These are phyloP conservation scores for Penicillium sp. DNA, from an alignment of 2,329 filamentous ascomycete species.

Conservation along the genomic window DNA sequence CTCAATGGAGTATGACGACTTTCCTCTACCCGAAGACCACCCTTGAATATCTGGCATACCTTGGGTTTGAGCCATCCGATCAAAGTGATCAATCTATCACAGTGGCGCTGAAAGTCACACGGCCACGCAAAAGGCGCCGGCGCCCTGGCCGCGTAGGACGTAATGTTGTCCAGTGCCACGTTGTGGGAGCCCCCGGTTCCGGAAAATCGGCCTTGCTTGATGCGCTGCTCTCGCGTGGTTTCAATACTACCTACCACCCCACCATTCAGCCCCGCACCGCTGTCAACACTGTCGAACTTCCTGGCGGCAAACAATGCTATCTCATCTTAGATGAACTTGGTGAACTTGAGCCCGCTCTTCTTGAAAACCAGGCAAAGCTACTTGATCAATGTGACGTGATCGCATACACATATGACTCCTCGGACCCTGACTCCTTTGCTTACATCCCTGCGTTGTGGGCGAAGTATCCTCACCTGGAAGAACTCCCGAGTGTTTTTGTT, in stretches of 20 bases:
- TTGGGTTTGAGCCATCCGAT: conserved; percentile 85
- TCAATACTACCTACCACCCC: conserved; percentile 80
- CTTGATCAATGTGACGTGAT: conserved; percentile 90
- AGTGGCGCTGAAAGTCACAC: conserved; percentile 87
- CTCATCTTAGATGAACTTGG: conserved; percentile 94
- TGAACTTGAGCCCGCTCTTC: conserved; percentile 88
- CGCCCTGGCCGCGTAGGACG: conserved; percentile 84
- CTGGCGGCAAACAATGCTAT: conserved; percentile 95
- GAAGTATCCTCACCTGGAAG: conserved; percentile 79
- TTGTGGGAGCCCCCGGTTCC: conserved; percentile 80
- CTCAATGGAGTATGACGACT: conserved; percentile 99
- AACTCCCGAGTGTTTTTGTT: conserved; percentile 88
- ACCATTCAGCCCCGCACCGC: conserved; percentile 93
- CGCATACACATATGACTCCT: conserved; percentile 95
- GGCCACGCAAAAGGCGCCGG: conserved; percentile 80
- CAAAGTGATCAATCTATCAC: conserved; percentile 73
- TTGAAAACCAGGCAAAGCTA: conserved; percentile 83
- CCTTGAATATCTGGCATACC: conserved; percentile 90
- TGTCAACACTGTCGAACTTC: conserved; percentile 94
- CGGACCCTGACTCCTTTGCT: conserved; percentile 91
- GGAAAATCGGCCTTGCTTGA: conserved; percentile 92
- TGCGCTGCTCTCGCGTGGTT: conserved; percentile 86
- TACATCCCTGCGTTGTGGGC: conserved; percentile 82
- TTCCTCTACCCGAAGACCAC: conserved; percentile 95
- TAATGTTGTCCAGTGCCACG: conserved; percentile 91